Percentiles rank a stretch among this genome's conserved stretches.
phyloP scores from a whole-genome alignment of 495 filamentous ascomycete species.

The Bryoglossum gracile region DNA sequence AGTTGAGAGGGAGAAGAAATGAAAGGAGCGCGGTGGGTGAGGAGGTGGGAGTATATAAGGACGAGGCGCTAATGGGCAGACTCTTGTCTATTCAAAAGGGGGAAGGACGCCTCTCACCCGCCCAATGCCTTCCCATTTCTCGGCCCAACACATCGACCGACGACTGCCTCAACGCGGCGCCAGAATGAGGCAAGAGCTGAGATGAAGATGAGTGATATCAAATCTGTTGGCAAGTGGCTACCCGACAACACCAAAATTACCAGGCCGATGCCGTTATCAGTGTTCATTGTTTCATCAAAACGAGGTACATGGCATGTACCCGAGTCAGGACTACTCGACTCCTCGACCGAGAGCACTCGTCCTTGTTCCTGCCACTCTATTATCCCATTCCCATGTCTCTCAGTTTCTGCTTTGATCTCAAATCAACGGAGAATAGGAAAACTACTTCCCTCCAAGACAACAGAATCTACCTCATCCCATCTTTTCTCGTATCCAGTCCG shows the following conservation, averaged over 20 bases:
- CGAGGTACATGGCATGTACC: slow-evolving; percentile 13
- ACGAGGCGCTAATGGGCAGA: too few relatives aligned
- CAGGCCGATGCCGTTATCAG: not conserved
- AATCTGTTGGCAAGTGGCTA: not conserved
- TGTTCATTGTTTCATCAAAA: slow-evolving; percentile 5
- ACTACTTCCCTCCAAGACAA: too few relatives aligned
- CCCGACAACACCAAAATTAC: too few relatives aligned
- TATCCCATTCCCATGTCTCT: too few relatives aligned
- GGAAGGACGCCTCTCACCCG: not conserved
- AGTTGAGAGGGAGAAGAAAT: slow-evolving; percentile 1
- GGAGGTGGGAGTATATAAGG: slow-evolving; percentile 5
- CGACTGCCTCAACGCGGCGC: not conserved
- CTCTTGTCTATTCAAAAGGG: not conserved
- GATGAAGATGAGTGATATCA: not conserved
- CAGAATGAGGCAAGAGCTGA: not conserved
- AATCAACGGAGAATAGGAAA: too few relatives aligned
- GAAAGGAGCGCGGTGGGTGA: not conserved
- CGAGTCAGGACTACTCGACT: slow-evolving; percentile 7
- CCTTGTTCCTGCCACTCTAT: too few relatives aligned
- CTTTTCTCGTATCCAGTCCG: too few relatives aligned
- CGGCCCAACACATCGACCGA: not conserved
- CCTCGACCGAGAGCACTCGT: too few relatives aligned
- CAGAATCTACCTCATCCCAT: too few relatives aligned
- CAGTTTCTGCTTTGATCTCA: too few relatives aligned
- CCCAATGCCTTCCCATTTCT: too few relatives aligned